Evolutionary conservation across 495 filamentous ascomycete genomes (phyloP).

Genomic region (Trichoderma virens): DNA sequence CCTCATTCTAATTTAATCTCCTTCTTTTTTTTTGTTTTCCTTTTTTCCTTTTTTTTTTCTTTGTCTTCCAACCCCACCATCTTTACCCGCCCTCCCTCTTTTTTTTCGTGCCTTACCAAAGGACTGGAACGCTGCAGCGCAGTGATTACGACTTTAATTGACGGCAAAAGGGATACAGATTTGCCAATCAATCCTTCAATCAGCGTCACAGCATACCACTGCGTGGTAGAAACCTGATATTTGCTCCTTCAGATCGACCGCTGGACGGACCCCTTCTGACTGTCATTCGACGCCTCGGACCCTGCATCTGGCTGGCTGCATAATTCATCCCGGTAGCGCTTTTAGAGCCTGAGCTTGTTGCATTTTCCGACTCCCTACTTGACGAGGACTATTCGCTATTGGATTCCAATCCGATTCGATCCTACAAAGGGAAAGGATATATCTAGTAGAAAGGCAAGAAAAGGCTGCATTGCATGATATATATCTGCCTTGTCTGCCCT

Average conservation of each 20-base stretch:
- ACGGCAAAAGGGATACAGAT: background rate
- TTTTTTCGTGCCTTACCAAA: background rate
- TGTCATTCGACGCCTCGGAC: background rate
- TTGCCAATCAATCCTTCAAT: background rate
- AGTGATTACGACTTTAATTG: background rate
- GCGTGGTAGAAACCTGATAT: background rate
- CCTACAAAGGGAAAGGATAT: background rate
- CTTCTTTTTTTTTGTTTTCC: background rate
- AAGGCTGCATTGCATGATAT: slow-evolving; percentile 1
- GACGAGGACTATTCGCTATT: background rate
- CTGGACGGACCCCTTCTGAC: background rate
- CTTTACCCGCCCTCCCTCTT: background rate
- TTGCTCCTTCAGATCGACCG: slow-evolving; percentile 2
- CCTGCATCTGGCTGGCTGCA: background rate
- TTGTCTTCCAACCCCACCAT: background rate
- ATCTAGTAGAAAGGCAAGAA: background rate
- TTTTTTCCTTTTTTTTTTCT: background rate
- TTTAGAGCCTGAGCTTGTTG: too few relatives aligned
- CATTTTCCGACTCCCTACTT: background rate
- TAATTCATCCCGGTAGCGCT: background rate
- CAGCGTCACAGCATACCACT: background rate
- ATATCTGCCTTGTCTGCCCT: background rate
- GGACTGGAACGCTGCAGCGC: background rate
- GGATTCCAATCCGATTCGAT: background rate
- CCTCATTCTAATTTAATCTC: background rate